A percentile compares a stretch with the other conserved stretches of the same genome.
These are phyloP conservation scores for Ophiostoma montium DNA, from an alignment of 2,329 filamentous ascomycete genomes.

Conservation along the genomic window DNA sequence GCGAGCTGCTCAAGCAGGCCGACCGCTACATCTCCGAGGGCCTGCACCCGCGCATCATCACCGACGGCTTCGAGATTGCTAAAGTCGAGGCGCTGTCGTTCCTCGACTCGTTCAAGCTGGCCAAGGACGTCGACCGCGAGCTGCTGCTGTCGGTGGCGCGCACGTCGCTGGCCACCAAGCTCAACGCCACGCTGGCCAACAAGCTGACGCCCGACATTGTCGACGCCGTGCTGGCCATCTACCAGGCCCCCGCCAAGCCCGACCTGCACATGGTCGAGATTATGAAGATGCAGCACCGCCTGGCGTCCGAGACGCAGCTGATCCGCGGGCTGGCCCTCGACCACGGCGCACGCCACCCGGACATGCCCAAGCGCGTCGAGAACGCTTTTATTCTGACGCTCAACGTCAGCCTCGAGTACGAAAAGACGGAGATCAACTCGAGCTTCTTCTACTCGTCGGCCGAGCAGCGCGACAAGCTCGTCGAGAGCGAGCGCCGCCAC, in stretches of 20 bases:
- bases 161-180: conserved; percentile 89
- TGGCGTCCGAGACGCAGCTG: conserved; percentile 87
- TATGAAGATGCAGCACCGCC: conserved; percentile 99
- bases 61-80: conserved; percentile 92
- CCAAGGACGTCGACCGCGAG: conserved; percentile 80
- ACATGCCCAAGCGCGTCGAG: conserved; percentile 94
- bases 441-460: conserved; percentile 97
- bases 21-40: conserved; percentile 93
- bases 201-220: conserved; percentile 91
- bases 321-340: conserved; percentile 88
- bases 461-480: conserved; percentile 92
- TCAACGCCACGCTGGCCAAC: conserved; percentile 77
- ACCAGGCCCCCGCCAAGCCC: conserved; percentile 77
- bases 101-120: conserved; percentile 84
- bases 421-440: conserved; percentile 98
- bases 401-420: conserved; percentile 95
- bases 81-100: conserved; percentile 93
- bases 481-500: conserved; percentile 90
- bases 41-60: conserved; percentile 92
- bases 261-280: conserved; percentile 99
- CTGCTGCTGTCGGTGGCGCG: conserved; percentile 84
- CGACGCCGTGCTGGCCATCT: conserved; percentile 89
- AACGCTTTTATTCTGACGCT: conserved; percentile 91
- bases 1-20: conserved; percentile 94
- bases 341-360: conserved; percentile 89